Evolutionary conservation across 1,139 yeast genomes (phyloP), one percentile per base, ranked within the genome.

Genomic region (Yamadazyma conglobata): DNA sequence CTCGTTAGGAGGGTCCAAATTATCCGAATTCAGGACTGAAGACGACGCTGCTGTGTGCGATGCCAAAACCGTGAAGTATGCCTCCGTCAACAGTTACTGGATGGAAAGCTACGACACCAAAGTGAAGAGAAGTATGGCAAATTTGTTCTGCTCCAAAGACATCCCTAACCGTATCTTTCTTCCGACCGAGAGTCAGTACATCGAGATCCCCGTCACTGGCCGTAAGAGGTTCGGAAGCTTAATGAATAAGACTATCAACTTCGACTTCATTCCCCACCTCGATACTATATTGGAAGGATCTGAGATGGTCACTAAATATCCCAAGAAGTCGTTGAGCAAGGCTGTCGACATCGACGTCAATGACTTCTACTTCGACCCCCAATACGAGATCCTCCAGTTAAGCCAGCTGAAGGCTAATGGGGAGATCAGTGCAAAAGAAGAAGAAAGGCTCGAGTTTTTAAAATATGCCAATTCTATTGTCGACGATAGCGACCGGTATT

Each of bases 331-430:
- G 6, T 16, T 42, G 7, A 31, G 40, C 7, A 34, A 37, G 22
- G n/a, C 37, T 8, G 42, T 54, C 5, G 34, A 42, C 12, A 40
- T 60, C 11, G 34, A 46, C 13, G 43, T 50, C 3, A 45, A 47
- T 20, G 66, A 64, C 31, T 64, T 64, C 34, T 39, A 52, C 10
- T 63, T 63, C 37, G 56, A 59, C 30, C 59, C 64, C 4, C 55
- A 55, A 15, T 37, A 42, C 13, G 60, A 58, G 37, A 59, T 63
- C 24, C 41, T 51, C 31, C 38, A 43, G 21, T 46, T 64, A 27
- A 50, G 47, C 31, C 48, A 50, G 21, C 26, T 35, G 6, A 43
- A 47, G 30, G 35, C 43, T n/a, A 30, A 35, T n/a, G 28, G 42
- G 3, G 41, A 42, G 15, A 42, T 59, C 8, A 32, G 43, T 22